Conservation (phyloP, 2,329 filamentous ascomycete species). For the Gremmenia infestans region DNA sequence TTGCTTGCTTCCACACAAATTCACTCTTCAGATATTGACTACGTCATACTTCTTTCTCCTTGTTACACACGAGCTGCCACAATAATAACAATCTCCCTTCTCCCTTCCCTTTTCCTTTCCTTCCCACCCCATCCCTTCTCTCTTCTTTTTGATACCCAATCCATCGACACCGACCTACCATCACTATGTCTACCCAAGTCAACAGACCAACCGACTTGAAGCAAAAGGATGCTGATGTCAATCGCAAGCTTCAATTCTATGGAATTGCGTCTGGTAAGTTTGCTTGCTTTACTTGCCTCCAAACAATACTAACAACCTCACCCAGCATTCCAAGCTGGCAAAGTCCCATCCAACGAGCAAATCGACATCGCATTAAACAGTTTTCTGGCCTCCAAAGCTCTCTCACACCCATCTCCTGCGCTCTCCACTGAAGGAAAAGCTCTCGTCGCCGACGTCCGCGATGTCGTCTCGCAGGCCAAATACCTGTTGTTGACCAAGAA, state of each 20-base stretch:
- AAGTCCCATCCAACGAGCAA: conserved; percentile 74
- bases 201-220: conserved; percentile 28
- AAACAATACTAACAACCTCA: conserved; percentile 2
- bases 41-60: not conserved
- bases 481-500: conserved; percentile 87
- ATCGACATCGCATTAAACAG: conserved; percentile 94
- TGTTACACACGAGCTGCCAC: not conserved
- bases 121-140: not conserved
- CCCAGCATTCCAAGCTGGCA: conserved; percentile 76
- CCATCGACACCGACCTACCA: not conserved
- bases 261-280: conserved; percentile 68
- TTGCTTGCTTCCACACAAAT: not conserved
- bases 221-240: conserved; percentile 56
- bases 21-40: not conserved
- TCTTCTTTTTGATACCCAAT: conserved; percentile 20
- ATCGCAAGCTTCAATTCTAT: conserved; percentile 90
- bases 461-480: conserved; percentile 82
- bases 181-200: conserved; percentile 17
- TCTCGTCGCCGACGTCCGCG: conserved; percentile 71
- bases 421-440: conserved; percentile 77
- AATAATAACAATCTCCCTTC: not conserved
- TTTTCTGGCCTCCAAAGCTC: conserved; percentile 65
- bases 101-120: not conserved
- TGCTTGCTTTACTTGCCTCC: not conserved
- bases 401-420: conserved; percentile 66